Evolutionary conservation across 2,329 filamentous ascomycete species (phyloP).

Genomic region (Sporothrix sp.): DNA sequence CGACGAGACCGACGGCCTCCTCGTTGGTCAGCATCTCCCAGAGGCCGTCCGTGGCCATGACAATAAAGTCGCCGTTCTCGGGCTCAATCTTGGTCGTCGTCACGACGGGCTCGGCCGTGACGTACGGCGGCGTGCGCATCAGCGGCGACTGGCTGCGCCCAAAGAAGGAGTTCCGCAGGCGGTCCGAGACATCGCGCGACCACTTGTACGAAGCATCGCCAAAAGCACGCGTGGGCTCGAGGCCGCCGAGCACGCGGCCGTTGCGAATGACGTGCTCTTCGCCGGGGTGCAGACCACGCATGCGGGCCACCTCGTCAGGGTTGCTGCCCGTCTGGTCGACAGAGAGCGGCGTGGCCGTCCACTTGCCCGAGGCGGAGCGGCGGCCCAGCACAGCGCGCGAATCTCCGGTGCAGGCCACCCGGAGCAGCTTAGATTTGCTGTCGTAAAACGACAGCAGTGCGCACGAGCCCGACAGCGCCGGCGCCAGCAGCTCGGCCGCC

Average conservation of each 20-base stretch:
- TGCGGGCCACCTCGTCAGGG: slow-evolving; percentile 68
- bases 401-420: slow-evolving; percentile 93
- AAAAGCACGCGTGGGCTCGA: slow-evolving; percentile 90
- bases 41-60: slow-evolving; percentile 90
- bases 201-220: slow-evolving; percentile 97
- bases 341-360: slow-evolving; percentile 82
- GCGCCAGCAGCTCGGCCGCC: slow-evolving; percentile 83
- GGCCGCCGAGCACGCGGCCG: slow-evolving; percentile 79
- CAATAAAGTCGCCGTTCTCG: slow-evolving; percentile 84
- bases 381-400: slow-evolving; percentile 90
- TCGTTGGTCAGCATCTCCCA: slow-evolving; percentile 99
- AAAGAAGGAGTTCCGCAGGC: slow-evolving; percentile 79
- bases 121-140: slow-evolving; percentile 87
- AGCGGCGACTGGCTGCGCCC: slow-evolving; percentile 66
- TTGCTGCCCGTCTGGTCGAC: slow-evolving; percentile 91
- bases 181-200: slow-evolving; percentile 73
- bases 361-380: slow-evolving; percentile 69
- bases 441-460: slow-evolving; percentile 96
- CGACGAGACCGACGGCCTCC: slow-evolving; percentile 91
- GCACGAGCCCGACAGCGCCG: slow-evolving; percentile 92
- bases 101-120: slow-evolving; percentile 89
- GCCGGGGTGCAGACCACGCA: slow-evolving; percentile 78
- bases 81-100: slow-evolving; percentile 89
- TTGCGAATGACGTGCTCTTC: slow-evolving; percentile 82
- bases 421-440: slow-evolving; percentile 70